A percentile compares a stretch with the other conserved stretches of the same genome.
These are phyloP conservation scores for Ilyonectria destructans DNA, from an alignment of 2,329 filamentous ascomycete genomes.

Conservation along the genomic window DNA sequence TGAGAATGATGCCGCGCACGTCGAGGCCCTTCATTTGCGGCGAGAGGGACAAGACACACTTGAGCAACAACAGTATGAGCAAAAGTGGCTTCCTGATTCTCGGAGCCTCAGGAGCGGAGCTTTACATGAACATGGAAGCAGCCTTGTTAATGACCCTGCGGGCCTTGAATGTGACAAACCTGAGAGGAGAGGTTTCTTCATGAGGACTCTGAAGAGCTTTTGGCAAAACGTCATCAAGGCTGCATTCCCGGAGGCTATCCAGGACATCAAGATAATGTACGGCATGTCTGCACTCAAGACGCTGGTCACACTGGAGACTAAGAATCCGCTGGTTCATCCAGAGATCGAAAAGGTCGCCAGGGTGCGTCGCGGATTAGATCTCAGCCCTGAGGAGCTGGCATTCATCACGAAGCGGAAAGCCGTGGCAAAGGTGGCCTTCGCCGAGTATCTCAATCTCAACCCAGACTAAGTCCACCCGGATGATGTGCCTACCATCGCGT, in stretches of 20 bases:
- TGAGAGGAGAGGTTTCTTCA: conserved; percentile 11
- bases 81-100: neutral
- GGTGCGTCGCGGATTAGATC: conserved; percentile 24
- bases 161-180: neutral
- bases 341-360: conserved; percentile 21
- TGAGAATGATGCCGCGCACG: neutral
- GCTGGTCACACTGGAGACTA: conserved; percentile 24
- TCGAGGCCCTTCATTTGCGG: neutral
- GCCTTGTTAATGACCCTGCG: neutral
- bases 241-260: conserved; percentile 31
- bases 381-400: conserved; percentile 16
- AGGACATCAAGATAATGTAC: conserved; percentile 29
- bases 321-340: conserved; percentile 22
- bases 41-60: neutral
- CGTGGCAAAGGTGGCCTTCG: conserved; percentile 5
- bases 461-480: conserved; percentile 20
- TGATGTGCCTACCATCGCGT: conserved; percentile 24
- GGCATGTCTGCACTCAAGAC: conserved; percentile 28
- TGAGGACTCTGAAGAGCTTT: conserved; percentile 5
- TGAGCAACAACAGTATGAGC: conserved; percentile 5
- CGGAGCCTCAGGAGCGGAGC: too few relatives aligned
- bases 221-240: conserved; percentile 32
- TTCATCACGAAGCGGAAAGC: conserved; percentile 20
- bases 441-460: conserved; percentile 15
- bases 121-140: neutral